phyloP scores from a whole-genome alignment of 805 yeast species.

The Yarrowia sp. region DNA sequence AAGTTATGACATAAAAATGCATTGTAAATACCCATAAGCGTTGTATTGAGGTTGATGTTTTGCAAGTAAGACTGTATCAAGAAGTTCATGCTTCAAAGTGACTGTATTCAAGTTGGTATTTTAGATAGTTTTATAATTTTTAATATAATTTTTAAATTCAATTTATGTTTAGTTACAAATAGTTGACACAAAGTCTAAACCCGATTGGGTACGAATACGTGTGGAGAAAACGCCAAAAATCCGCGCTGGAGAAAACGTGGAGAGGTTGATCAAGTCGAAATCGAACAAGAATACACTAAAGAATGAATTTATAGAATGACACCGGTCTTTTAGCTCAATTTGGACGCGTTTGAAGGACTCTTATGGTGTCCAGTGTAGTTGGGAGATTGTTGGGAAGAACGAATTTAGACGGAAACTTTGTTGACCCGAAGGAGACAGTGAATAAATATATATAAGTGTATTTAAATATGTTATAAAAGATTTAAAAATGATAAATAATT shows the following conservation, averaged over 20 bases:
- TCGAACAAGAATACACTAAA: neutral
- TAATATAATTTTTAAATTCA: no score
- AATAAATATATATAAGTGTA: no score
- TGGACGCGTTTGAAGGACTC: neutral
- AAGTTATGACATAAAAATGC: conserved; percentile 19
- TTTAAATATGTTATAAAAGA: no score
- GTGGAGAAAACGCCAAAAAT: neutral
- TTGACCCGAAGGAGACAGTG: no score
- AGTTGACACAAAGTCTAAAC: no score
- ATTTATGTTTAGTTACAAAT: no score
- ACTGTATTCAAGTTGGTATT: no score
- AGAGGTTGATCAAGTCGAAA: neutral
- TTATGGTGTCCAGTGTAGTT: neutral
- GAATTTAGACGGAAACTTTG: neutral
- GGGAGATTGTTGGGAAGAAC: neutral
- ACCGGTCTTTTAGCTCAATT: neutral
- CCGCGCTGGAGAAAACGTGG: neutral
- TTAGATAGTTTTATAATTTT: no score
- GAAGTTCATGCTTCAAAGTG: no score
- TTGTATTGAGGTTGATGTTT: neutral
- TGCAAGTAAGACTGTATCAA: no score
- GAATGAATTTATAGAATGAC: neutral
- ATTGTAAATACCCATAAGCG: neutral
- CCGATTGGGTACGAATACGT: no score
- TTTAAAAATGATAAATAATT: no score